phyloP scores from a whole-genome alignment of 148 eudicot species.

The Rhododendron griersonianum region DNA sequence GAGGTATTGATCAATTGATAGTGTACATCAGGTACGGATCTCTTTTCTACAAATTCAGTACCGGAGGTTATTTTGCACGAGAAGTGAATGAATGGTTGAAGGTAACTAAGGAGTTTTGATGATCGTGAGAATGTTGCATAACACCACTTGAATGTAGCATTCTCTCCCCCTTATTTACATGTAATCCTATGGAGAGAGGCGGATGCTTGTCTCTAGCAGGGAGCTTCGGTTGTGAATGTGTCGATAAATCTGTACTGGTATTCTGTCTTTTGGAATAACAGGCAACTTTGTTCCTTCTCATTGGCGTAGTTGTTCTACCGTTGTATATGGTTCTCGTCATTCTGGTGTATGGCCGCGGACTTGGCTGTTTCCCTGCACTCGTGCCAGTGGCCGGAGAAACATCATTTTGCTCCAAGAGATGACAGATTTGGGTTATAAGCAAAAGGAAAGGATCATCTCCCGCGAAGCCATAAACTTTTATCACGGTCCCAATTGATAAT shows the following conservation, averaged over 20 bases:
- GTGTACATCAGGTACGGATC: background rate
- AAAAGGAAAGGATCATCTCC: background rate
- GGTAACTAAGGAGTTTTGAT: background rate
- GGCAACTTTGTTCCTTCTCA: background rate
- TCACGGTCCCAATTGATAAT: background rate
- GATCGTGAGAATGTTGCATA: background rate
- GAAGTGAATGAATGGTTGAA: background rate
- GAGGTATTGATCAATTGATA: background rate
- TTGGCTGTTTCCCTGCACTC: background rate
- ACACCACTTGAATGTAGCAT: background rate
- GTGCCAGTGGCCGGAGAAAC: background rate
- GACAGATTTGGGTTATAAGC: background rate
- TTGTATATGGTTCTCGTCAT: background rate
- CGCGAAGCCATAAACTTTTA: too few species aligned
- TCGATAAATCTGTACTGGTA: background rate
- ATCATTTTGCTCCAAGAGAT: background rate
- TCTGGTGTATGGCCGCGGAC: background rate
- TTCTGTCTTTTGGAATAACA: background rate
- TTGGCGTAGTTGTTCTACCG: background rate
- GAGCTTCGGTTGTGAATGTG: background rate
- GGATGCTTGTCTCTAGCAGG: background rate
- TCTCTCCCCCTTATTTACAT: background rate
- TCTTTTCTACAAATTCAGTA: slow-evolving; percentile 4
- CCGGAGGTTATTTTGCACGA: slow-evolving; percentile 5
- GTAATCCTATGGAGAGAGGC: background rate